These are phyloP conservation scores for Daedaleopsis sinensis DNA, from an alignment of 768 basidiomycete species.

Conservation along the genomic window DNA sequence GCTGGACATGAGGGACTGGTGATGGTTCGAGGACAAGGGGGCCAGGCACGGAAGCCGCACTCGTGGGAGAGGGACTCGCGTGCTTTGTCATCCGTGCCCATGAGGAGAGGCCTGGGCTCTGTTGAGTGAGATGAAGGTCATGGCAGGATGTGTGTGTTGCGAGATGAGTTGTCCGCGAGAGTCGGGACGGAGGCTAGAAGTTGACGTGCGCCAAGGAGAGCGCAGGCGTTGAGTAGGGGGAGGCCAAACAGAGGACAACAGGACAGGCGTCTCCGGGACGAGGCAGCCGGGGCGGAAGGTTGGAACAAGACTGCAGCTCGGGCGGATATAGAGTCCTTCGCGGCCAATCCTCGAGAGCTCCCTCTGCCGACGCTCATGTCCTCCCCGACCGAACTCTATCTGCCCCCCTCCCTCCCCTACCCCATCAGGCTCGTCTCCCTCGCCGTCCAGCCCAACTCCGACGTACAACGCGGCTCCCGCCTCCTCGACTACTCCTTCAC, in stretches of 20 bases:
- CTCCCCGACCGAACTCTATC: constrained; percentile 71
- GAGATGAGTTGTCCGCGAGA: background rate
- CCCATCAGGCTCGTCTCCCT: constrained; percentile 82
- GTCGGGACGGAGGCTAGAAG: background rate
- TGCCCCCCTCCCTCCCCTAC: constrained; percentile 81
- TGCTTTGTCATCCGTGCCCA: no score
- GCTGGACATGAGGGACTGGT: background rate
- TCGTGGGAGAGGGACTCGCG: no score
- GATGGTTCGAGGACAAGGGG: background rate
- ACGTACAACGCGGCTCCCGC: constrained; percentile 71
- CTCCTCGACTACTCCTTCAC: constrained; percentile 86
- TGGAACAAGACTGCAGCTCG: background rate
- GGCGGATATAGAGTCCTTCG: constrained; percentile 10
- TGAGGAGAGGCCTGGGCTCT: no score
- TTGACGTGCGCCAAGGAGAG: background rate
- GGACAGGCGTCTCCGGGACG: constrained; percentile 6
- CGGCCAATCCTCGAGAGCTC: background rate
- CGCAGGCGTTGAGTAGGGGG: background rate
- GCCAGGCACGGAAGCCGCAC: no score
- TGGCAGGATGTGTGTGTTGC: background rate
- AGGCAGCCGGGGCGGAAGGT: background rate
- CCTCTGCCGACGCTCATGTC: constrained; percentile 41
- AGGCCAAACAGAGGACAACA: constrained; percentile 10
- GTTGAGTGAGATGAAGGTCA: no score
- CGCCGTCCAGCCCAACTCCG: constrained; percentile 46